Percentiles rank a stretch among this genome's conserved stretches.
phyloP scores from a whole-genome alignment of 176 grass and related monocot species.

The Pharus latifolius region DNA sequence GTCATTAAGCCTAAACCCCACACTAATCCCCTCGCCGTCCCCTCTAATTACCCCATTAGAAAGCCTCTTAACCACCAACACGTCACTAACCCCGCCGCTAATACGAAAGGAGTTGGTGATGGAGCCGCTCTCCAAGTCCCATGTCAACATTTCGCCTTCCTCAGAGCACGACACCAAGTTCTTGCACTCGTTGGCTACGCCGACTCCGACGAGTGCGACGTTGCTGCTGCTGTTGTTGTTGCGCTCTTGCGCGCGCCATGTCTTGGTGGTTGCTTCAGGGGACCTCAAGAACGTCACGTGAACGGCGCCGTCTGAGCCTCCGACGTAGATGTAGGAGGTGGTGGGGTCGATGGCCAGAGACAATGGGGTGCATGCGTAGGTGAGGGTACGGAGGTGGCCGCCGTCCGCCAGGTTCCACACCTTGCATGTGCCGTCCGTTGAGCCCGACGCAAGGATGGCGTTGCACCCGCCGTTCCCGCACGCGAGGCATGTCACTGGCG shows the following conservation, averaged over 20 bases:
- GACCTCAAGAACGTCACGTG: neutral
- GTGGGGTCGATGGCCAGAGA: neutral
- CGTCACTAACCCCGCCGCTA: neutral
- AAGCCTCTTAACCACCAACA: neutral
- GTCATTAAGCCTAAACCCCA: neutral
- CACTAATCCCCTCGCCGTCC: neutral
- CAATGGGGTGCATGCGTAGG: neutral
- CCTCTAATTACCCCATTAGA: neutral
- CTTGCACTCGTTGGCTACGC: neutral
- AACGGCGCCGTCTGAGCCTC: constrained; percentile 2
- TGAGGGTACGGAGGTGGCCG: neutral
- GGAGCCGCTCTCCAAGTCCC: neutral
- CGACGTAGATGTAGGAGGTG: neutral
- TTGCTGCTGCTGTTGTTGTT: neutral
- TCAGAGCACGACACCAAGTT: constrained; percentile 18
- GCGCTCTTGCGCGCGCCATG: neutral
- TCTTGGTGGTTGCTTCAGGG: neutral
- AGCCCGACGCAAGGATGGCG: neutral
- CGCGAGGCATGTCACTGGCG: neutral
- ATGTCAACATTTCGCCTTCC: constrained; percentile 12
- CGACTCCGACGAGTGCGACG: neutral
- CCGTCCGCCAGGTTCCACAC: constrained; percentile 16
- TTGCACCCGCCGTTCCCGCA: constrained; percentile 12
- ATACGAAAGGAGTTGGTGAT: neutral
- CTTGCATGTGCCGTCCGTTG: constrained; percentile 29